Conservation (phyloP, 2,329 filamentous ascomycete species). For the Penicillium sclerotiorum region DNA sequence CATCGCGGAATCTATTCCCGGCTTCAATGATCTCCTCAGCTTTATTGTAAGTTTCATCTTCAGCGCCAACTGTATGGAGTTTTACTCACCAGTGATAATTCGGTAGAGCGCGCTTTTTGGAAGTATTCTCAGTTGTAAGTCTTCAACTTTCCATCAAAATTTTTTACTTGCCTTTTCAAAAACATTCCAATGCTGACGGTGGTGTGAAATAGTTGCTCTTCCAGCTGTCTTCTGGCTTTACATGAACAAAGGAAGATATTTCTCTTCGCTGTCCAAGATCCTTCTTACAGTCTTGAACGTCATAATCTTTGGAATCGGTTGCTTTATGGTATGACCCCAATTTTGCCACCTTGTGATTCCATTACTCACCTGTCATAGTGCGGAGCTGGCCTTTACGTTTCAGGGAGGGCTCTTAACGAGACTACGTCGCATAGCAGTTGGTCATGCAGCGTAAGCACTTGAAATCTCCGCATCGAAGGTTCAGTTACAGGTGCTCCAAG, state of each 20-base stretch:
- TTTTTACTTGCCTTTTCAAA: not conserved
- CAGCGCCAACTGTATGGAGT: too few species aligned
- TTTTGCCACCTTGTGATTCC: not conserved
- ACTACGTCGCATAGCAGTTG: not conserved
- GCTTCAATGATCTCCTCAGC: conserved; percentile 66
- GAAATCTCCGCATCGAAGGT: too few species aligned
- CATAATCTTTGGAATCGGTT: conserved; percentile 19
- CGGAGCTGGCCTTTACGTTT: not conserved
- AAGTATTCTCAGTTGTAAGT: not conserved
- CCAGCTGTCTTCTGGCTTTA: conserved; percentile 38
- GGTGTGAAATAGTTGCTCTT: not conserved
- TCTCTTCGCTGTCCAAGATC: conserved; percentile 32
- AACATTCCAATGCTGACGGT: not conserved
- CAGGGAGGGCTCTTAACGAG: not conserved
- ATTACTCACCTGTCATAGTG: not conserved
- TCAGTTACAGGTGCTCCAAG: too few species aligned
- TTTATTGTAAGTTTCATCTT: conserved; percentile 62
- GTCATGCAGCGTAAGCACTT: not conserved
- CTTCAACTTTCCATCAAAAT: not conserved
- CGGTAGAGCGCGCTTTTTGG: not conserved
- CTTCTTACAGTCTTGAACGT: conserved; percentile 30
- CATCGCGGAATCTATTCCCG: conserved; percentile 69
- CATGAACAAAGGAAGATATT: conserved; percentile 37
- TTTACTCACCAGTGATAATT: not conserved
- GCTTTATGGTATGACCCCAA: not conserved